Evolutionary conservation across 2,329 filamentous ascomycete species (phyloP), one percentile per base, ranked within the genome.

Genomic region (Alternaria sp.): DNA sequence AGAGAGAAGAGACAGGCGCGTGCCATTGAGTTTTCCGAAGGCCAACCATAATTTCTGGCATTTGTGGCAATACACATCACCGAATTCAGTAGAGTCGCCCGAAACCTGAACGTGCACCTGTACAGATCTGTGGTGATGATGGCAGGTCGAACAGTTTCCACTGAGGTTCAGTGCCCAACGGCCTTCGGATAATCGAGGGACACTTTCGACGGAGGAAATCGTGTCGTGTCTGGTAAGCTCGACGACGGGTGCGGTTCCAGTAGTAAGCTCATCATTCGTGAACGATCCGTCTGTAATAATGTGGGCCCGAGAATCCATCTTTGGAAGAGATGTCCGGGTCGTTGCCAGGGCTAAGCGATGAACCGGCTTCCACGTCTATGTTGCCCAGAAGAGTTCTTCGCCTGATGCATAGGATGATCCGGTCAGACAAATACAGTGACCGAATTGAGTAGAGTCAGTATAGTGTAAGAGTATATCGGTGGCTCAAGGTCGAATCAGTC

Each of bases 111-210:
- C 56, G 13, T 69, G 66, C 8, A 77, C 55, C 25, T 63, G 49
- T 40, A 64, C 59, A 11, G 74, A 70, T 12, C 56, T 70, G 60
- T 78, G 72, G 52, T 72, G 59, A 55, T 76, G 75, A 54, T 72
- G 68, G 40, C 74, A 77, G 30, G 64, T 65, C 5, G 76, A 64
- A 50, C 75, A 78, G 46, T 72, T 76, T 9, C 71, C 74, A 49
- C 72, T 69, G 28, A 77, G 62, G 1, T 65, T 61, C 15, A 76
- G 19, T 7, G 26, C 65, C 68, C 71, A 77, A 40, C 61, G 60
- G 5, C 73, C 75, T 11, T 57, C 47, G 11, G 71, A 70, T 5
- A 70, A 50, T 10, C 66, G 62, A 15, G 40, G 60, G 6, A 58
- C 66, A 51, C 69, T 77, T 19, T 57, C 66, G 3, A 63, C 59